Percentiles rank a stretch among this genome's conserved stretches.
Evolutionary conservation across 2,329 filamentous ascomycete genomes (phyloP).

Genomic region (Colletotrichum limetticola): DNA sequence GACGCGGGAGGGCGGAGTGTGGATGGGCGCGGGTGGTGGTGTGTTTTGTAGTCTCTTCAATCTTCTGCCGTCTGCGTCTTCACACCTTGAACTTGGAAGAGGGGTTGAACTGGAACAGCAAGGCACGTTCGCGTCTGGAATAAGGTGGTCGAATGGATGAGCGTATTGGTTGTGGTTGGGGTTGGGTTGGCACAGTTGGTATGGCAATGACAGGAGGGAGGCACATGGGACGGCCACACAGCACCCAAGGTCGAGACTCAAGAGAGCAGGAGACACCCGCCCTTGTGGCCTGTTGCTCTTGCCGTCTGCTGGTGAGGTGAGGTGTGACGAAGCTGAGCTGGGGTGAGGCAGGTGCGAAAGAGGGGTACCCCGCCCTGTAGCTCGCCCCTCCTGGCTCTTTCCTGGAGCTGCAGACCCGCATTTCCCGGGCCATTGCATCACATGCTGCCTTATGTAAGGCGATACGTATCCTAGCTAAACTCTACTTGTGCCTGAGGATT

Average conservation of each 20-base stretch:
- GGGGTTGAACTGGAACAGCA: background rate
- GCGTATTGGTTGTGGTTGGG: background rate
- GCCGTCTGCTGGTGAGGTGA: background rate
- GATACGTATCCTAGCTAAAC: background rate
- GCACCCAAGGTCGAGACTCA: too few species aligned
- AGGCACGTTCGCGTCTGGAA: background rate
- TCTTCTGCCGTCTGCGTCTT: background rate
- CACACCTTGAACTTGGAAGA: background rate
- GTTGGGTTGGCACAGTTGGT: constrained; percentile 13
- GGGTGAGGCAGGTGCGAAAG: background rate
- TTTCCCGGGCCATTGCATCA: constrained; percentile 12
- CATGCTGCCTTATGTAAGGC: background rate
- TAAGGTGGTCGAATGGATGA: background rate
- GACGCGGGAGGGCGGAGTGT: constrained; percentile 1
- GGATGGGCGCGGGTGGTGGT: constrained; percentile 5
- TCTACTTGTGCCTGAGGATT: constrained; percentile 16
- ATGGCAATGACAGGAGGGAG: constrained; percentile 19
- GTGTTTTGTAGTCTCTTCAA: constrained; percentile 17
- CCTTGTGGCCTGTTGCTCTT: background rate
- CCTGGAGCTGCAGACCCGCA: background rate
- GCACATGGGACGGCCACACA: constrained; percentile 3
- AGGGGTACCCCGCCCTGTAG: constrained; percentile 14
- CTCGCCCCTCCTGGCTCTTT: background rate
- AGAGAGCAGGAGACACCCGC: constrained; percentile 5
- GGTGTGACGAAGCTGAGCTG: background rate